Evolutionary conservation across 345 rosid genomes (phyloP).

Genomic region (Citropsis articulata): DNA sequence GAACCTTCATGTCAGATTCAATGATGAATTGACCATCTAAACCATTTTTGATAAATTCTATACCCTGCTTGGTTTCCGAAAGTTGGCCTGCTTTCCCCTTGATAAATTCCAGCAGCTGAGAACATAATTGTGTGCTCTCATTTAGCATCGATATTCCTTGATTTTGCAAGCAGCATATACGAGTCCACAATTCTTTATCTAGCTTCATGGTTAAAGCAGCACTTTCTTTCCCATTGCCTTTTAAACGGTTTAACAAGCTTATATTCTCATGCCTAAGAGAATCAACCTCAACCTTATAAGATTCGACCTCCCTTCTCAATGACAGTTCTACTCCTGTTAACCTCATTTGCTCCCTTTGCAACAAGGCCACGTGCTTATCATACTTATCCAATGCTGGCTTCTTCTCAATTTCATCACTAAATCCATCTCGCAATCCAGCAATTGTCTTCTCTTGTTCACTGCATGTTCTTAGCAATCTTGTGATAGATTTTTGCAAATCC

Average conservation of each 20-base stretch:
- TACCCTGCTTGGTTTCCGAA: conserved; percentile 41
- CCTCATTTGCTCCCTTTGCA: conserved; percentile 86
- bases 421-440: conserved; percentile 64
- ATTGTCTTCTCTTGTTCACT: conserved; percentile 86
- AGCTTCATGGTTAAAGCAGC: conserved; percentile 59
- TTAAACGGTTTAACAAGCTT: conserved; percentile 67
- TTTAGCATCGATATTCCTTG: conserved; percentile 71
- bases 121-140: conserved; percentile 54
- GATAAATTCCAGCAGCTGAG: conserved; percentile 61
- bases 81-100: conserved; percentile 51
- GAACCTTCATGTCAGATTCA: conserved; percentile 70
- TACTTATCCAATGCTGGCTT: conserved; percentile 39
- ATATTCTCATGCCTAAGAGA: conserved; percentile 88
- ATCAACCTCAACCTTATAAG: conserved; percentile 57
- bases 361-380: conserved; percentile 45
- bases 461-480: conserved; percentile 68
- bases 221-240: conserved; percentile 49
- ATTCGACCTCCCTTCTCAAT: conserved; percentile 72
- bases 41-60: conserved; percentile 32
- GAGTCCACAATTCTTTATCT: conserved; percentile 66
- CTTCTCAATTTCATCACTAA: conserved; percentile 42
- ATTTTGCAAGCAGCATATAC: conserved; percentile 65
- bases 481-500: conserved; percentile 72
- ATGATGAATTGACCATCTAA: conserved; percentile 65
- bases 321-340: conserved; percentile 76